A percentile compares a stretch with the other conserved stretches of the same genome.
These are phyloP conservation scores for Anethum foeniculum DNA, from an alignment of 140 eudicot genomes.

Conservation along the genomic window DNA sequence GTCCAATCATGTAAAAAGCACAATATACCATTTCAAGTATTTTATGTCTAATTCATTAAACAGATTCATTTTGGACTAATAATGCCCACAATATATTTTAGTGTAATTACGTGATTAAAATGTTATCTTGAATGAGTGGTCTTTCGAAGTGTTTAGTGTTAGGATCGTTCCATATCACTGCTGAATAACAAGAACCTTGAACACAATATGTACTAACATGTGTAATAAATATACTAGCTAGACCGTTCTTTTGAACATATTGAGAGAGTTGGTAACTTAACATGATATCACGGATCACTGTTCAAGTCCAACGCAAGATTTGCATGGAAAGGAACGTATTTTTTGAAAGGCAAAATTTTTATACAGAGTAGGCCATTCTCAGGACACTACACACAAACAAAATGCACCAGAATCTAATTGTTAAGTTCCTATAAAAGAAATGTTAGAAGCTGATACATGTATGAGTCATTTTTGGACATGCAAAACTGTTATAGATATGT, in stretches of 20 bases:
- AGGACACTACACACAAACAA: neutral
- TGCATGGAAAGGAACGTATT: neutral
- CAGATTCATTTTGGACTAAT: neutral
- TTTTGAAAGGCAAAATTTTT: neutral
- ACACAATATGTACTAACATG: neutral
- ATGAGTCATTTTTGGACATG: neutral
- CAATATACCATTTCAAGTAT: conserved; percentile 4
- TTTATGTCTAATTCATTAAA: neutral
- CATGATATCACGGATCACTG: neutral
- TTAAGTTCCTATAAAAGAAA: neutral
- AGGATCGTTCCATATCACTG: neutral
- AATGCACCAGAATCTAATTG: neutral
- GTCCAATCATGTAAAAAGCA: conserved; percentile 5
- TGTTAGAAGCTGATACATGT: neutral
- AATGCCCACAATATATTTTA: neutral
- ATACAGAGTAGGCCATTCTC: neutral
- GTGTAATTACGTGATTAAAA: neutral
- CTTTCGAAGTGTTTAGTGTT: neutral
- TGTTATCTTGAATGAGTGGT: neutral
- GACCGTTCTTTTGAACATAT: neutral
- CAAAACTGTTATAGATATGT: neutral
- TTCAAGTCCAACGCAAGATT: neutral
- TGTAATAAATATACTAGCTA: neutral
- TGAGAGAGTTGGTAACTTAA: neutral
- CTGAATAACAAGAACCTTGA: neutral